Base-by-base conservation (phyloP, 2,329 filamentous ascomycete genomes). In the Fusarium continuum region DNA sequence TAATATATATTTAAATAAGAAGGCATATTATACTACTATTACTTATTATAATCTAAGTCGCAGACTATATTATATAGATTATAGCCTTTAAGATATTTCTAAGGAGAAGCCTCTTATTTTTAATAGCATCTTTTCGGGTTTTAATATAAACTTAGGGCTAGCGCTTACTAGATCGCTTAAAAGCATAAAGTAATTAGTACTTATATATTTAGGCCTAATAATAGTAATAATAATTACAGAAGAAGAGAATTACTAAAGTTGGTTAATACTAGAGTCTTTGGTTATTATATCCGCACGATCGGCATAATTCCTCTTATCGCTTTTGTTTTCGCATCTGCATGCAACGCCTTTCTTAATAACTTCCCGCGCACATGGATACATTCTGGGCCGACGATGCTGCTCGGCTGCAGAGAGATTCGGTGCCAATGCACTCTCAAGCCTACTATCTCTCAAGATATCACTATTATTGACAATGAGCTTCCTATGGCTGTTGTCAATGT, bases 361-460 rank as follows among this genome's bases (percentile, higher is more conserved):
- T 70, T 75, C 5, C 70, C 75, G 0, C 74, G 61, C 6, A 51
- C 80, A 16, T 80, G 79, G 78, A 59, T 80, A 78, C 74, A 16
- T 78, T 73, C 55, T 80, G 78, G 74, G 71, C 78, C 9, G 67
- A 72, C 2, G 73, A 77, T 48, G 58, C 56, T 1, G 65, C 69
- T 9, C 41, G 26, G 3, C 19, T 26, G 20, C 14, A 16, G 5
- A 23, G 14, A 16, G 17, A 26, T 2, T 5, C 22, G 17, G 5
- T 1, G 1, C 41, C n/a, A 22, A 23, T 48, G 20, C 61, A 58
- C 5, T 48, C 69, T 2, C 46, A 60, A 2, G 47, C 61, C 4
- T 74, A 71, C 47, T 76, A 75, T 82, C 61, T 78, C 77, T 0
- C 79, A 82, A 55, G 80, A 82, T 34, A 68, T 80, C 51, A 74